Conservation (phyloP, 2,329 filamentous ascomycete species). For the Alternaria incomplexa region DNA sequence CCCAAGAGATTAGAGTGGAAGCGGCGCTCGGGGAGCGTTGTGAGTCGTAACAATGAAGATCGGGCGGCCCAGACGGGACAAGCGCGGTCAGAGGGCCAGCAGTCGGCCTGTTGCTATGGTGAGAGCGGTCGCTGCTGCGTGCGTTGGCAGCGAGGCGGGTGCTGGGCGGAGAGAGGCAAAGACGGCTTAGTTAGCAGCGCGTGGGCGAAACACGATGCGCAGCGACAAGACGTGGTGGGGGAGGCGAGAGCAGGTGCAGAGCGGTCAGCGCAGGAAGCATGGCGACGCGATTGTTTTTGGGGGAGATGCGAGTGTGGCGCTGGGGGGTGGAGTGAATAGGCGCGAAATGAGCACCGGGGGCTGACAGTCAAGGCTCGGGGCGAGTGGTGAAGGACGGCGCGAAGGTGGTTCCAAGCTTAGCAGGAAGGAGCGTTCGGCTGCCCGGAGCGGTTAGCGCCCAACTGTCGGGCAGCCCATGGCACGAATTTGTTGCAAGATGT, state of each 20-base stretch:
- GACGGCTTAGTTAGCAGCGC: conserved; percentile 13
- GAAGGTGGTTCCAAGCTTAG: conserved; percentile 20
- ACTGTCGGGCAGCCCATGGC: conserved; percentile 15
- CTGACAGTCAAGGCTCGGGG: conserved; percentile 34
- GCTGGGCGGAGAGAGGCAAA: conserved; percentile 21
- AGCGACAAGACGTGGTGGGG: conserved; percentile 14
- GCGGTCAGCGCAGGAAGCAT: conserved; percentile 30
- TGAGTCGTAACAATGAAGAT: conserved; percentile 46
- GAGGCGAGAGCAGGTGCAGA: conserved; percentile 3
- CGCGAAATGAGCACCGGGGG: conserved; percentile 37
- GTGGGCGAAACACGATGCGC: conserved; percentile 18
- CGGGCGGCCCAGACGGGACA: conserved; percentile 37
- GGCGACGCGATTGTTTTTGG: conserved; percentile 20
- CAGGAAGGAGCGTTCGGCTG: conserved; percentile 28
- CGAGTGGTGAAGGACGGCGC: conserved; percentile 32
- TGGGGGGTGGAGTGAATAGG: conserved; percentile 22
- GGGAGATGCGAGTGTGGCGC: conserved; percentile 21
- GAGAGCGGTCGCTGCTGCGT: conserved; percentile 47
- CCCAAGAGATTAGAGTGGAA: conserved; percentile 47
- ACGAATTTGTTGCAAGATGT: conserved; percentile 11
- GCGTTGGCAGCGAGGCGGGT: conserved; percentile 40
- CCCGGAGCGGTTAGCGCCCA: conserved; percentile 10
- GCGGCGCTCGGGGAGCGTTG: conserved; percentile 35
- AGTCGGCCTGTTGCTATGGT: conserved; percentile 48
- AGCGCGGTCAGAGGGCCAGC: conserved; percentile 36